Evolutionary conservation across 2,329 filamentous ascomycete genomes (phyloP), one percentile per base, ranked within the genome.

Genomic region (Sclerotinia minor): DNA sequence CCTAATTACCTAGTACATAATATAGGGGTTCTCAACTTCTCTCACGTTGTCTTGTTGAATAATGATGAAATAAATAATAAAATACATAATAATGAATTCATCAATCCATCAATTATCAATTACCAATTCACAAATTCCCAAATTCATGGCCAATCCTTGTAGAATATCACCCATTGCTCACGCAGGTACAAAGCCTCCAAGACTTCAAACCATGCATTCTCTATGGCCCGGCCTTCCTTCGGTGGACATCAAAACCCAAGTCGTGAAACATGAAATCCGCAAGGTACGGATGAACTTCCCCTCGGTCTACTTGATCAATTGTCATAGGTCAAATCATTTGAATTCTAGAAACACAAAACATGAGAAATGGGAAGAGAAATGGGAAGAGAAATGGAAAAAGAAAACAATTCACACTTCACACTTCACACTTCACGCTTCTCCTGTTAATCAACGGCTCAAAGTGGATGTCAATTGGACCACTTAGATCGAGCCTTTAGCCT

Each of bases 241-340:
- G 55, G 65, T 61, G 55, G 19, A 52, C 44, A 61, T 67, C 35
- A 60, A 49, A 41, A 66, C 13, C 60, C 45, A 60, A 61, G 45
- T 24, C 35, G 49, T 47, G 55, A 67, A 61, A 67, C 64, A 60
- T 45, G 55, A 32, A 45, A 60, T 50, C 21, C 21, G n/a, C 55
- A 63, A 54, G 47, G 47, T 29, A 52, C 60, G 47, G 54, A 53
- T 52, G 65, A 61, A 52, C 35, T 53, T n/a, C n/a, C n/a, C 29
- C 13, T 41, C 35, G 2, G 26, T 8, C 32, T 32, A 3, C 29
- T 32, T 11, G 32, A 21, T 54, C 21, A 52, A 19, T 35, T 35
- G 11, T 67, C 32, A 61, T 61, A 67, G 64, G 55, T 61, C 19
- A n/a, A n/a, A n/a, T n/a, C n/a, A n/a, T n/a, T n/a, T n/a, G n/a